These are phyloP conservation scores for Elsinoe necatrix DNA, from an alignment of 2,329 filamentous ascomycete species.

Conservation along the genomic window DNA sequence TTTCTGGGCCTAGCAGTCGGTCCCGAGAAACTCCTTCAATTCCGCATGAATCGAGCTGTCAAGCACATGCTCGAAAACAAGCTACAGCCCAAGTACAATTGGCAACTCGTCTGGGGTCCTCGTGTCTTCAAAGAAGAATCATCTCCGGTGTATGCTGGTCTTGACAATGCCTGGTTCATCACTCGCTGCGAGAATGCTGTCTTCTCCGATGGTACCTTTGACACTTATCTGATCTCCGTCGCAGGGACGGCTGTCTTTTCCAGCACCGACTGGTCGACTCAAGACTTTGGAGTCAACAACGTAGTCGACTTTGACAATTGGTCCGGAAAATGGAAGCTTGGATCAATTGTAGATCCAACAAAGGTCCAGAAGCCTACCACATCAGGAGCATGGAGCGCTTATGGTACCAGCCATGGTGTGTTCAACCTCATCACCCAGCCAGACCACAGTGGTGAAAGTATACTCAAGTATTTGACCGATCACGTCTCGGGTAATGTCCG, in stretches of 20 bases:
- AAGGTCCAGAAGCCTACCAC: not conserved
- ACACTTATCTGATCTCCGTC: not conserved
- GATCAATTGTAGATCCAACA: not conserved
- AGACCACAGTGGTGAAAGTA: not conserved
- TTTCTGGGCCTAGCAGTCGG: not conserved
- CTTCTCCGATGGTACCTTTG: not conserved
- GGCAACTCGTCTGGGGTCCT: not conserved
- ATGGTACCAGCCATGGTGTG: not conserved
- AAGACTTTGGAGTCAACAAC: slow-evolving; percentile 1
- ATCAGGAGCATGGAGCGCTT: not conserved
- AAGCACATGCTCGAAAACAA: not conserved
- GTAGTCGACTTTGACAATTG: not conserved
- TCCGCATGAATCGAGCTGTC: not conserved
- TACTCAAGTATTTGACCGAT: not conserved
- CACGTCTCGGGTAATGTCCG: not conserved
- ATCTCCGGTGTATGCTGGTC: not conserved
- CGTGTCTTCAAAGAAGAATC: not conserved
- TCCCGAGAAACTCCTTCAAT: not conserved
- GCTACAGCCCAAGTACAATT: not conserved
- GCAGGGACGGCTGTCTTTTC: not conserved
- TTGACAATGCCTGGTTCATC: slow-evolving; percentile 1
- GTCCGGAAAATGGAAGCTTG: not conserved
- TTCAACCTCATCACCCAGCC: not conserved
- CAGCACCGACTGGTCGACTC: not conserved
- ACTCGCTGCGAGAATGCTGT: not conserved